Conservation (phyloP, 2,329 filamentous ascomycete species). For the Huntiella omanensis region DNA sequence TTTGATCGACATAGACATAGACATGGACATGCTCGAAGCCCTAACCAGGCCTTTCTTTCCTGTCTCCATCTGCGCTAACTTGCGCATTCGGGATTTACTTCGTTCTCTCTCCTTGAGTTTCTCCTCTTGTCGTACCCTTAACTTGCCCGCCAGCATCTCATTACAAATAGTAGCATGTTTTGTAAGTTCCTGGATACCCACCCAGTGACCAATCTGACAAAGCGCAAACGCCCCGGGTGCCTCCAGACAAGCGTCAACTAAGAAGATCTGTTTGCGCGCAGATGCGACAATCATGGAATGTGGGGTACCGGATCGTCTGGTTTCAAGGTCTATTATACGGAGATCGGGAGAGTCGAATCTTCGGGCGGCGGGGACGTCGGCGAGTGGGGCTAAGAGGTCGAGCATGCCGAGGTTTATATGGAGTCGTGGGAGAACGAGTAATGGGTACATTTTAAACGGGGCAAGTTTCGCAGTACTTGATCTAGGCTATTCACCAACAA, state of each 20-base stretch:
- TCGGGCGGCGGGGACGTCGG: constrained; percentile 28
- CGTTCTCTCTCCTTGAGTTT: constrained; percentile 10
- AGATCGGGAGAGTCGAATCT: constrained; percentile 43
- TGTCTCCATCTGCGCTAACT: constrained; percentile 12
- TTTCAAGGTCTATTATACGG: constrained; percentile 44
- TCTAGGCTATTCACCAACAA: constrained; percentile 26
- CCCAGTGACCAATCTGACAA: constrained; percentile 49
- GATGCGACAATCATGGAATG: constrained; percentile 32
- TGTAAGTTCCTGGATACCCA: constrained; percentile 36
- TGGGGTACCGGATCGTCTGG: constrained; percentile 33
- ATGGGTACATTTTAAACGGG: constrained; percentile 36
- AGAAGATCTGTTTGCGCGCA: constrained; percentile 5
- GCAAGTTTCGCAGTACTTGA: constrained; percentile 32
- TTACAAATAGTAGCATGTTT: constrained; percentile 25
- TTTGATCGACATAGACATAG: neutral
- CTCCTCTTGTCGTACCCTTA: constrained; percentile 16
- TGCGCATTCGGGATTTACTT: constrained; percentile 16
- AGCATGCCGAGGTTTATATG: constrained; percentile 41
- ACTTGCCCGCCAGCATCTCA: constrained; percentile 20
- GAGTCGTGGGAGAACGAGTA: constrained; percentile 44
- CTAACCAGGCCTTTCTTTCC: constrained; percentile 4
- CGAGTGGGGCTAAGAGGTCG: constrained; percentile 32
- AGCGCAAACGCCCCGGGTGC: constrained; percentile 40
- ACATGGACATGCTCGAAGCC: constrained; percentile 2
- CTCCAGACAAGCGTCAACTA: constrained; percentile 15